Conservation (phyloP, 2,329 filamentous ascomycete genomes). For the Penicillium sclerotiorum region DNA sequence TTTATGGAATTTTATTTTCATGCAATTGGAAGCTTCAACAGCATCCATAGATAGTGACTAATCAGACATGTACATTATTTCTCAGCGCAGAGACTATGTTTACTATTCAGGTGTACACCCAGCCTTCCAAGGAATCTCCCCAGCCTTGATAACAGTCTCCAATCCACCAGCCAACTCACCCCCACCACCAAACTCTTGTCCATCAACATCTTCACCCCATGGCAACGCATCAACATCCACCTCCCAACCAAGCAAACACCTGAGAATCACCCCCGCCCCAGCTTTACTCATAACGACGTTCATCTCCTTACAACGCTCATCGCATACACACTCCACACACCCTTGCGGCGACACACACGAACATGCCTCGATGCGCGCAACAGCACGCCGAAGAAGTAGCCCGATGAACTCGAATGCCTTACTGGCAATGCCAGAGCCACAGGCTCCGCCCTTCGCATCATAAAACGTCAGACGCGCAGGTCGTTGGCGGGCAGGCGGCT, state of each 20-base stretch:
- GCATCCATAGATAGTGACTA: too few relatives aligned
- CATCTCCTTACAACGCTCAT: slow-evolving; percentile 78
- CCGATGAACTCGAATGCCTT: slow-evolving; percentile 96
- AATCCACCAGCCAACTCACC: slow-evolving; percentile 68
- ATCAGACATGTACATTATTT: too few relatives aligned
- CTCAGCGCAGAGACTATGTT: too few relatives aligned
- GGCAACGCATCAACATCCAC: slow-evolving; percentile 84
- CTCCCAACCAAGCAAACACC: slow-evolving; percentile 71
- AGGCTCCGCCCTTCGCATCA: slow-evolving; percentile 85
- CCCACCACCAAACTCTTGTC: slow-evolving; percentile 62
- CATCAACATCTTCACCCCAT: slow-evolving; percentile 79
- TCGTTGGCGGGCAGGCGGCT: slow-evolving; percentile 65
- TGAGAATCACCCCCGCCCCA: slow-evolving; percentile 79
- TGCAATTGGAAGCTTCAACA: too few relatives aligned
- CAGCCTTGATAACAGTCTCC: slow-evolving; percentile 78
- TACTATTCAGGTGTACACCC: slow-evolving; percentile 17
- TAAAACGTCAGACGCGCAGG: slow-evolving; percentile 92
- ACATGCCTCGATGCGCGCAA: slow-evolving; percentile 75
- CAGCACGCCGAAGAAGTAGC: slow-evolving; percentile 72
- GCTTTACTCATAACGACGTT: slow-evolving; percentile 95
- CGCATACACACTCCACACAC: slow-evolving; percentile 87
- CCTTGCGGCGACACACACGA: slow-evolving; percentile 68
- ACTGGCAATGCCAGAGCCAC: slow-evolving; percentile 81
- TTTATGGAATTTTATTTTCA: too few relatives aligned
- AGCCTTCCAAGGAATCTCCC: slow-evolving; percentile 57